Evolutionary conservation across 768 basidiomycete genomes (phyloP).

Genomic region (Naganishia randhawae): DNA sequence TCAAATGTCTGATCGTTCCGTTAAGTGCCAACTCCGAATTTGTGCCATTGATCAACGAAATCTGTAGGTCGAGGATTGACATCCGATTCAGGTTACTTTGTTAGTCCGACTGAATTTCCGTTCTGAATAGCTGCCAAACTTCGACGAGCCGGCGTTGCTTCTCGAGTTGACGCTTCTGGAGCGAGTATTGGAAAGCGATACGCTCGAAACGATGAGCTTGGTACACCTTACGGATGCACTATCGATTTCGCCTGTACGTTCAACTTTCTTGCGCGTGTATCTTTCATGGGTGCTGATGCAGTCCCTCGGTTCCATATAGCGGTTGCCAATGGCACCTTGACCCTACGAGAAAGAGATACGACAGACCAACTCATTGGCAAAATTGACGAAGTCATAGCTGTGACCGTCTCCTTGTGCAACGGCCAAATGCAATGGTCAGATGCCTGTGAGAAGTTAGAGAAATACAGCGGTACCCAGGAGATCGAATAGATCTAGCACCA

Average conservation of each 20-base stretch:
- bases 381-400: conserved; percentile 80
- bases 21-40: conserved; percentile 81
- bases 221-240: conserved; percentile 93
- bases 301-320: conserved; percentile 55
- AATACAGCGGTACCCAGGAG: conserved; percentile 86
- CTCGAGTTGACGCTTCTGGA: conserved; percentile 91
- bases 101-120: background rate
- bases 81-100: background rate
- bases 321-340: conserved; percentile 86
- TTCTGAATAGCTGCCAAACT: conserved; percentile 70
- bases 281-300: background rate
- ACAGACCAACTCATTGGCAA: conserved; percentile 85
- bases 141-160: conserved; percentile 81
- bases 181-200: conserved; percentile 95
- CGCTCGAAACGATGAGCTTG: conserved; percentile 95
- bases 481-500: conserved; percentile 48
- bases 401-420: conserved; percentile 72
- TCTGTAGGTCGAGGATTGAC: conserved; percentile 66
- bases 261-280: background rate
- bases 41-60: conserved; percentile 74
- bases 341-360: conserved; percentile 90
- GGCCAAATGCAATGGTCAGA: conserved; percentile 73
- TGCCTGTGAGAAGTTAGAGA: conserved; percentile 66
- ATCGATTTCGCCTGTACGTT: conserved; percentile 84
- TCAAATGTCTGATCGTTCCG: conserved; percentile 94